Conservation (phyloP, 2,329 filamentous ascomycete species). For the Anisogramma anomala region DNA sequence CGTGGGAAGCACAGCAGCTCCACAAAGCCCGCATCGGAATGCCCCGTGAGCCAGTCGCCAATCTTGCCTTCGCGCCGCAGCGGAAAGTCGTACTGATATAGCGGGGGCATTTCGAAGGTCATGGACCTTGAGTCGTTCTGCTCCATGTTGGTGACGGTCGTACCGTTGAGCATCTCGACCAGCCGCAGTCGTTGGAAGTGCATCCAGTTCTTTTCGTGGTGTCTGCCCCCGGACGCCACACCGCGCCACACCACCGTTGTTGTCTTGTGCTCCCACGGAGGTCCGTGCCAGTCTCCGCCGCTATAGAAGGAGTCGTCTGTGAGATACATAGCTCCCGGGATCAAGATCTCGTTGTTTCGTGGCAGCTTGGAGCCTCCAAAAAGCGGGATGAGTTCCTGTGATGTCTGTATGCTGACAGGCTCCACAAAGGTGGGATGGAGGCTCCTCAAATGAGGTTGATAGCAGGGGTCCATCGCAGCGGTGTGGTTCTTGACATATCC, state of each 20-base stretch:
- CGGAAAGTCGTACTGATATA: conserved; percentile 31
- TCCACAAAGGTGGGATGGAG: conserved; percentile 44
- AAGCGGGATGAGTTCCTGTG: conserved; percentile 41
- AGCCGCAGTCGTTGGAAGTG: conserved; percentile 63
- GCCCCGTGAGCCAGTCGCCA: conserved; percentile 29
- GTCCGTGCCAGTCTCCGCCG: conserved; percentile 42
- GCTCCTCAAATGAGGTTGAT: conserved; percentile 35
- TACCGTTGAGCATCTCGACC: conserved; percentile 56
- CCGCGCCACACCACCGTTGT: conserved; percentile 52
- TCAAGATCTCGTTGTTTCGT: conserved; percentile 49
- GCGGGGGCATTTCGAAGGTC: conserved; percentile 38
- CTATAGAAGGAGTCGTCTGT: conserved; percentile 37
- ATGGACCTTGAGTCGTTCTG: conserved; percentile 26
- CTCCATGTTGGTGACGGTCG: conserved; percentile 39
- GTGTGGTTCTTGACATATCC: conserved; percentile 47
- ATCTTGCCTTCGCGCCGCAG: conserved; percentile 23
- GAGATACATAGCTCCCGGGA: conserved; percentile 53
- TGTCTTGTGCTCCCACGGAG: conserved; percentile 46
- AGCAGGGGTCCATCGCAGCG: conserved; percentile 40
- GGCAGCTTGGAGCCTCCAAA: conserved; percentile 49
- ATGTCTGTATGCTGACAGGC: conserved; percentile 35
- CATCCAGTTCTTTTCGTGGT: conserved; percentile 46
- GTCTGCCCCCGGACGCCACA: conserved; percentile 48
- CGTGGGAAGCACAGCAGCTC: conserved; percentile 27
- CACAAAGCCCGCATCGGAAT: conserved; percentile 35